Conservation (phyloP, 805 yeast species). For the Starmerella etchellsii region DNA sequence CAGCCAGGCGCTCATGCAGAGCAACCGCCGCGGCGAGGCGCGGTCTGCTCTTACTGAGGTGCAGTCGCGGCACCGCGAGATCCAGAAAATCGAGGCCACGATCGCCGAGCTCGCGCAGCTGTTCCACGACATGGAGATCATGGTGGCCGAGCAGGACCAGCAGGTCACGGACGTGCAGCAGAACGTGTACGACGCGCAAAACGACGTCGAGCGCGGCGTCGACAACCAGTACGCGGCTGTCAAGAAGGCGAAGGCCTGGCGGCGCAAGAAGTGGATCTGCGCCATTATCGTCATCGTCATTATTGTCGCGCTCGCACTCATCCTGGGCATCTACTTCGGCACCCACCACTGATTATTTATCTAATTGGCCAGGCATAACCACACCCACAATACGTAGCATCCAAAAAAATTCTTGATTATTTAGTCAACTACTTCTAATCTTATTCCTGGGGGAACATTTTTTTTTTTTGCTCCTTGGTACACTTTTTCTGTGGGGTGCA, state of each 20-base stretch:
- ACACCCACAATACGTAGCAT: not conserved
- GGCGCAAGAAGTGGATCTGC: slow-evolving; percentile 82
- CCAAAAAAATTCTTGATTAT: not conserved
- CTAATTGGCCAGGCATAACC: too few relatives aligned
- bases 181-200: slow-evolving; percentile 70
- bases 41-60: slow-evolving; percentile 90
- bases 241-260: slow-evolving; percentile 70
- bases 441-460: too few relatives aligned
- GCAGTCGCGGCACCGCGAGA: slow-evolving; percentile 87
- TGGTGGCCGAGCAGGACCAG: slow-evolving; percentile 91
- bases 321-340: slow-evolving; percentile 21
- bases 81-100: slow-evolving; percentile 84
- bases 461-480: too few relatives aligned
- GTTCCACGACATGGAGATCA: slow-evolving; percentile 89
- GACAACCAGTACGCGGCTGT: slow-evolving; percentile 89
- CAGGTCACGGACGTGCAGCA: slow-evolving; percentile 70
- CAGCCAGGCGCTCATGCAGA: slow-evolving; percentile 55
- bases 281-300: slow-evolving; percentile 27
- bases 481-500: too few relatives aligned
- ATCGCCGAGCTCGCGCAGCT: slow-evolving; percentile 91
- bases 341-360: slow-evolving; percentile 10
- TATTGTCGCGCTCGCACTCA: slow-evolving; percentile 21
- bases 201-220: slow-evolving; percentile 84
- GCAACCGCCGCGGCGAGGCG: slow-evolving; percentile 50
- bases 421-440: too few relatives aligned